Evolutionary conservation across 495 filamentous ascomycete genomes (phyloP).

Genomic region (Chlorociboria aeruginascens): DNA sequence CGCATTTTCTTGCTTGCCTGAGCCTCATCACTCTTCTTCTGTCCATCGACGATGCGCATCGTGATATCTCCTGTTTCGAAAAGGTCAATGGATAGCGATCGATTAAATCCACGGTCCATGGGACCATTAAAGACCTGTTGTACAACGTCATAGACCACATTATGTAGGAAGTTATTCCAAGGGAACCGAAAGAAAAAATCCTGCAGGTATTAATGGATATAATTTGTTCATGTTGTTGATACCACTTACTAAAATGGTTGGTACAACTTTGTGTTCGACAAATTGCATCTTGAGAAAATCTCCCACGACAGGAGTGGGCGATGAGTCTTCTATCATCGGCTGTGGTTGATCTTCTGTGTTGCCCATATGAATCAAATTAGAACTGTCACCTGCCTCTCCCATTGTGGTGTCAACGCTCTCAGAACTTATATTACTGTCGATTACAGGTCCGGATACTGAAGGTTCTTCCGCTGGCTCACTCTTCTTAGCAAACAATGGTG

Average conservation of each 20-base stretch:
- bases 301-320: constrained; percentile 78
- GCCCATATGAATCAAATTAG: constrained; percentile 18
- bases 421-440: constrained; percentile 8
- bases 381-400: constrained; percentile 17
- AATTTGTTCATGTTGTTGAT: neutral
- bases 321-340: constrained; percentile 10
- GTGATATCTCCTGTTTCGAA: constrained; percentile 86
- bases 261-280: constrained; percentile 86
- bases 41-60: constrained; percentile 81
- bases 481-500: constrained; percentile 46
- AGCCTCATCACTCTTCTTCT: constrained; percentile 71
- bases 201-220: constrained; percentile 26
- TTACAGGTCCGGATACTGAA: neutral
- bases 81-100: constrained; percentile 82
- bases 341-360: constrained; percentile 13
- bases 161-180: constrained; percentile 99
- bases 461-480: constrained; percentile 1
- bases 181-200: constrained; percentile 97
- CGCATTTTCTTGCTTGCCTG: constrained; percentile 75
- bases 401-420: constrained; percentile 21
- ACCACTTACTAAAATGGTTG: constrained; percentile 75
- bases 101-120: constrained; percentile 93
- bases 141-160: constrained; percentile 98
- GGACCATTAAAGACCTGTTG: constrained; percentile 99
- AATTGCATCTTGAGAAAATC: constrained; percentile 96